Base-by-base conservation (phyloP, 1,139 yeast species). In the Saccharomyces pastorianus region DNA sequence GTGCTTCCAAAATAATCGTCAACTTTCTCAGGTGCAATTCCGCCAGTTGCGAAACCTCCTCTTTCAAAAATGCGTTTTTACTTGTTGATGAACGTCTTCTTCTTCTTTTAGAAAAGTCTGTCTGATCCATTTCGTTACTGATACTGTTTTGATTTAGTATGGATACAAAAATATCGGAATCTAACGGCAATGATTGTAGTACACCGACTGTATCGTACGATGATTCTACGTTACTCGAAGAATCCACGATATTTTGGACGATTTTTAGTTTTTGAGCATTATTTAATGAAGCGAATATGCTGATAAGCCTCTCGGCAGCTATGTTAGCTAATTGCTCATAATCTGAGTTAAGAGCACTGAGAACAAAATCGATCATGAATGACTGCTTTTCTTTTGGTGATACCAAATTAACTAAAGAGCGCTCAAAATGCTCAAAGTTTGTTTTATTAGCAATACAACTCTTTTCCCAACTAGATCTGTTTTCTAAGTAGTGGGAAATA, bases 1-100 rank as follows among this genome's bases (percentile, higher is more conserved):
- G 74, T 4, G 90, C 79, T 67, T 93, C 99, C 61, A 95, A 76
- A 23, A 90, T 76, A 46, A 87, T 74, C 0, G 97, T 88, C 49
- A 91, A 77, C 65, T 85, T 88, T 64, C 82, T 83, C 67, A 93
- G 74, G 64, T 90, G 96, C 31, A 75, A 71, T 50, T 89, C 85
- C 1, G 97, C 97, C 71, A 87, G 76, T 53, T 76, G 78, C 25
- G 85, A 83, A 51, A 89, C 79, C 55, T 83, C 87, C 47, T 81
- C 84, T 57, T 83, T 81, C 53, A 85, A 88, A 77, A 88, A 77
- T 20, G 85, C 89, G 61, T 83, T 86, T 67, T 81, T 85, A 7
- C 91, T 81, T 9, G 87, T 80, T 3, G 91, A 85, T 5, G 96
- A 87, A 65, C 88, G 76, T 58, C 72, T 64, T 73, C 95, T 79